Evolutionary conservation across 2,329 filamentous ascomycete genomes (phyloP), one percentile per base, ranked within the genome.

Genomic region (Cordyceps fumosorosea): DNA sequence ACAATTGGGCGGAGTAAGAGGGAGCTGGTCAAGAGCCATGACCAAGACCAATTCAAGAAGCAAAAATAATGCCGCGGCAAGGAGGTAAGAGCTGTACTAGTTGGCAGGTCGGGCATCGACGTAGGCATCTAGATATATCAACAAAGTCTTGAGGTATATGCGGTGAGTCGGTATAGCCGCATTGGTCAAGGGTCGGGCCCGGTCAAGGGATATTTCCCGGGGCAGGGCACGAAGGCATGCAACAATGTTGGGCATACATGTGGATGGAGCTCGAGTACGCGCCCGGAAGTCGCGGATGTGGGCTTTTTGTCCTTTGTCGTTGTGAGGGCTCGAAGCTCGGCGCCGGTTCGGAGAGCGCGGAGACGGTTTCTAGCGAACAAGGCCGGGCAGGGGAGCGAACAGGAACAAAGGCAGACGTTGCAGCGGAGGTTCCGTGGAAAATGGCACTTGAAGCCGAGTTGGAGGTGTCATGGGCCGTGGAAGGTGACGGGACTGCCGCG

Each of bases 201-300:
- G n/a, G 20, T n/a, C 18, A 47, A 47, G 44, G 18, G 6, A 47
- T 22, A 47, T 47, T 47, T n/a, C n/a, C 20, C n/a, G 44, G n/a
- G 44, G n/a, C n/a, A 8, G 4, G n/a, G 16, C n/a, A n/a, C n/a
- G n/a, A 22, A 20, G 7, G 10, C 20, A 18, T n/a, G 42, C 11
- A 37, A 11, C 11, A 14, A 37, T 20, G n/a, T 47, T 24, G 10
- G 44, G 44, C 18, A 47, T 20, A 22, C 42, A 44, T 44, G 42
- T 44, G 18, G 42, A 44, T 16, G 16, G 44, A 47, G 20, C 44
- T 18, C n/a, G 44, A 47, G 1, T 18, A 50, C 16, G 55, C 18
- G 55, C 34, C 29, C 56, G 56, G 56, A 47, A 52, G 56, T 22
- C 10, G 32, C 47, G 56, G 56, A 59, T 42, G 56, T 32, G 56